Percentiles rank a stretch among this genome's conserved stretches.
These are phyloP conservation scores for Psilocybe subaeruginosa DNA, from an alignment of 768 basidiomycete genomes.

Conservation along the genomic window DNA sequence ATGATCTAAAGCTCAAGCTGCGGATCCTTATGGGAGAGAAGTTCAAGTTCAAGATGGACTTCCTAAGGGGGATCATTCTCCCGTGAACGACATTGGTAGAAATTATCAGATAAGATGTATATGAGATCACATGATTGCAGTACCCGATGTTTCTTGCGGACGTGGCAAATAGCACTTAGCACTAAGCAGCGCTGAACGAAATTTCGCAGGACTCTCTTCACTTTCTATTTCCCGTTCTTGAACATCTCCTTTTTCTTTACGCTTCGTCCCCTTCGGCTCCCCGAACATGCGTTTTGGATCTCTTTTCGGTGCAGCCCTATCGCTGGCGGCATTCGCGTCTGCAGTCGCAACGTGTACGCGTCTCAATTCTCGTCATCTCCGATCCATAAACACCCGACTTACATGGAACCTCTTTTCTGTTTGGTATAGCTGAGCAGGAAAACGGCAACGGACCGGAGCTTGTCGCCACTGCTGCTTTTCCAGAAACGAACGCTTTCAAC, in stretches of 20 bases:
- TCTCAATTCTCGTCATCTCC: conserved; percentile 4
- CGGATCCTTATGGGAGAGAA: not conserved
- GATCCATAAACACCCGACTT: conserved; percentile 14
- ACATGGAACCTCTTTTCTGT: conserved; percentile 12
- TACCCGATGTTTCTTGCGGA: conserved; percentile 12
- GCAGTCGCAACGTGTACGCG: conserved; percentile 25
- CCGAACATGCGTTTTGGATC: conserved; percentile 29
- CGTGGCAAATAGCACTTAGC: conserved; percentile 20
- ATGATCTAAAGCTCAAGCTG: not conserved
- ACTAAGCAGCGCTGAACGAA: not conserved
- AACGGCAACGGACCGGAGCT: conserved; percentile 48
- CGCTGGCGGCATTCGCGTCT: conserved; percentile 26
- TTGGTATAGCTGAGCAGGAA: conserved; percentile 13
- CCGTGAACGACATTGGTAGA: not conserved
- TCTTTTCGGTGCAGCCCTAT: conserved; percentile 26
- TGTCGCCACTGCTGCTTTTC: conserved; percentile 56
- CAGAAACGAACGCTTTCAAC: conserved; percentile 74
- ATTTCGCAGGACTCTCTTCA: conserved; percentile 5
- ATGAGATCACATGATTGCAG: conserved; percentile 14
- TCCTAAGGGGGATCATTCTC: not conserved
- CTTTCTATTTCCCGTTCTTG: not conserved
- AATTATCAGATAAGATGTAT: conserved; percentile 21
- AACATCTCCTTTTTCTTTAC: not conserved
- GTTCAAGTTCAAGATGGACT: too few species aligned
- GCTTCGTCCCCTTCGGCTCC: conserved; percentile 1